Conservation (phyloP, 2,329 filamentous ascomycete genomes). For the Podosphaera leucotricha region DNA sequence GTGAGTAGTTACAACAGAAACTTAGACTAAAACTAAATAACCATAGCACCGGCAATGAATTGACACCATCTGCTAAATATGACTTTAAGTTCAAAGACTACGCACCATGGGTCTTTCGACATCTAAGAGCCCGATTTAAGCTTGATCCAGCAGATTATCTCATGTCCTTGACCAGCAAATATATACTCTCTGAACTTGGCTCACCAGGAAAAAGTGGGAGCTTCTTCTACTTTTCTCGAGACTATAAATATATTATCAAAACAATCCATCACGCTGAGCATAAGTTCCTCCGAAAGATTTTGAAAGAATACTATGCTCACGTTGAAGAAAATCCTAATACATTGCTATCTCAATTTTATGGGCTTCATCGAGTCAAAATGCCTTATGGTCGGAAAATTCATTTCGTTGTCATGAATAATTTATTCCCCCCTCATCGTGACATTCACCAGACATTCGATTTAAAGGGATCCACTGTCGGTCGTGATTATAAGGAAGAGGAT, state of each 20-base stretch:
- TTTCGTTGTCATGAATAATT: constrained; percentile 99
- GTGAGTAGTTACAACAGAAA: constrained; percentile 26
- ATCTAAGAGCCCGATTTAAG: constrained; percentile 65
- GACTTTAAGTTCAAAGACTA: constrained; percentile 99
- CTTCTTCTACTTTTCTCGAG: constrained; percentile 98
- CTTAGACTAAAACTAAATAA: constrained; percentile 15
- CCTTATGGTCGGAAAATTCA: constrained; percentile 96
- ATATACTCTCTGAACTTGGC: constrained; percentile 89
- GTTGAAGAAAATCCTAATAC: constrained; percentile 89
- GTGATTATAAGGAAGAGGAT: constrained; percentile 76
- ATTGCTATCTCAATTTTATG: constrained; percentile 90
- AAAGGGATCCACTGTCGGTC: constrained; percentile 85
- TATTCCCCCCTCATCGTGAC: constrained; percentile 90
- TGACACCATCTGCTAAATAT: constrained; percentile 95
- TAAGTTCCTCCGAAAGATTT: constrained; percentile 61
- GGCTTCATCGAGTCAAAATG: constrained; percentile 91
- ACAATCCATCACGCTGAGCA: constrained; percentile 93
- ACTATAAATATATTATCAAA: constrained; percentile 99
- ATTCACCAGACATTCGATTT: constrained; percentile 94
- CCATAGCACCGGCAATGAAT: constrained; percentile 68
- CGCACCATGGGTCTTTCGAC: constrained; percentile 96
- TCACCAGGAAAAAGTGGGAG: constrained; percentile 92
- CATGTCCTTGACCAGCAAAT: constrained; percentile 95
- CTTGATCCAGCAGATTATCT: constrained; percentile 94
- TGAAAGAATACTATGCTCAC: constrained; percentile 84